These are phyloP conservation scores for Alternaria panax DNA, from an alignment of 2,329 filamentous ascomycete species.

Conservation along the genomic window DNA sequence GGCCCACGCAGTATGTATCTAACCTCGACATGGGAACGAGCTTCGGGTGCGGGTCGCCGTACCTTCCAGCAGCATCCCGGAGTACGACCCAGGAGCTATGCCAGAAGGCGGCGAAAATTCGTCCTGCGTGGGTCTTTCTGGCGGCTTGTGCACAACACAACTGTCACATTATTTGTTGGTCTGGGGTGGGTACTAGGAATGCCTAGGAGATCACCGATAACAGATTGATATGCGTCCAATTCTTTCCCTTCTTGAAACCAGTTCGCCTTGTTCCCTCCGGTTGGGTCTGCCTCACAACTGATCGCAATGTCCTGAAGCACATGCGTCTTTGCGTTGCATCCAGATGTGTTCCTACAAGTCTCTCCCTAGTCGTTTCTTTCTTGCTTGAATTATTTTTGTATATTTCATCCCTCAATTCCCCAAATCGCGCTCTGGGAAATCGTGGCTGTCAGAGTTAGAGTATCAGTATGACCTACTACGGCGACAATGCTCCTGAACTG, in stretches of 20 bases:
- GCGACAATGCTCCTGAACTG: conserved; percentile 12
- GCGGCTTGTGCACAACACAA: conserved; percentile 3
- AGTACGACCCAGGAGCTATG: conserved; percentile 3
- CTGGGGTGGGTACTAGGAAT: conserved; percentile 4
- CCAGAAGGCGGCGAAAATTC: conserved; percentile 9
- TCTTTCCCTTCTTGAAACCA: conserved; percentile 4
- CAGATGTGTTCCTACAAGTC: neutral
- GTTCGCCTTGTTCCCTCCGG: neutral
- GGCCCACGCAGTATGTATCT: conserved; percentile 1
- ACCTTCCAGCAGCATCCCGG: conserved; percentile 7
- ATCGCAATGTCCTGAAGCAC: neutral
- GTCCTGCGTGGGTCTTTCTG: conserved; percentile 7
- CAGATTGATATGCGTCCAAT: conserved; percentile 7
- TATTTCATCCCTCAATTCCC: neutral
- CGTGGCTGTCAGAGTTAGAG: neutral
- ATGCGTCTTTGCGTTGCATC: neutral
- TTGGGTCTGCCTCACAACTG: neutral
- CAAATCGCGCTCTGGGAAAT: neutral
- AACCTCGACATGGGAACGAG: conserved; percentile 8
- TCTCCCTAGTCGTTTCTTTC: neutral
- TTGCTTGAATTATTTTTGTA: neutral
- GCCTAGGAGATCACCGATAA: conserved; percentile 7
- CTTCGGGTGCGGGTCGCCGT: conserved; percentile 10
- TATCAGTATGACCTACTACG: conserved; percentile 11
- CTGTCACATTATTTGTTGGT: conserved; percentile 4